Evolutionary conservation across 2,329 filamentous ascomycete genomes (phyloP).

Genomic region (Arthrobotrys iridis): DNA sequence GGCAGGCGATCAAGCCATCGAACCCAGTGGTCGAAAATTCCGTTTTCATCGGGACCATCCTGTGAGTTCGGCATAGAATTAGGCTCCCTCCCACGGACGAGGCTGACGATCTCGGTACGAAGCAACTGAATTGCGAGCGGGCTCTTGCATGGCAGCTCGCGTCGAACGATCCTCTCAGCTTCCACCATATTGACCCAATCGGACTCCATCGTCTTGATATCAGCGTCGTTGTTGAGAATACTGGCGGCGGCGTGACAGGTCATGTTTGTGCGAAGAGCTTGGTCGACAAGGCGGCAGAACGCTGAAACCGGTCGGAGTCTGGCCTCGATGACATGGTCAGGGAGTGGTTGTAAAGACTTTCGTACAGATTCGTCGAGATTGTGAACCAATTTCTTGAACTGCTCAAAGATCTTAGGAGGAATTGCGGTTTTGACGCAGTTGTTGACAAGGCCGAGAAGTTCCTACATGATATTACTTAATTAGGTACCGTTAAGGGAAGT

Average conservation of each 20-base stretch:
- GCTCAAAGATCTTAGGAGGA: constrained; percentile 85
- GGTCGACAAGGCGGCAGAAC: constrained; percentile 85
- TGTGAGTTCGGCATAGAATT: constrained; percentile 53
- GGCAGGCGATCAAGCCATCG: constrained; percentile 76
- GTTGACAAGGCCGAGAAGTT: constrained; percentile 91
- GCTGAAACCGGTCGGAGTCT: constrained; percentile 88
- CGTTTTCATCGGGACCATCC: constrained; percentile 63
- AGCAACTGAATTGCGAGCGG: constrained; percentile 62
- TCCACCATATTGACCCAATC: constrained; percentile 79
- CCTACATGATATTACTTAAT: constrained; percentile 60
- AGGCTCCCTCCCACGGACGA: constrained; percentile 65
- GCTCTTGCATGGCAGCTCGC: constrained; percentile 67
- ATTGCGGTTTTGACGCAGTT: constrained; percentile 91
- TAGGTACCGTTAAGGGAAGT: constrained; percentile 8
- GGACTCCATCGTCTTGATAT: constrained; percentile 92
- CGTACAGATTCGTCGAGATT: constrained; percentile 82
- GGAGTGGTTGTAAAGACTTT: constrained; percentile 84
- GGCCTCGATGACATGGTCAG: constrained; percentile 83
- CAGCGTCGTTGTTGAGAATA: constrained; percentile 86
- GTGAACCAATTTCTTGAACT: constrained; percentile 85
- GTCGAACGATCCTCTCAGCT: constrained; percentile 68
- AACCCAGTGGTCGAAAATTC: constrained; percentile 81
- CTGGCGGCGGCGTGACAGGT: constrained; percentile 94
- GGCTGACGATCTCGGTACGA: constrained; percentile 71
- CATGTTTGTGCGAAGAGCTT: constrained; percentile 88